Evolutionary conservation across 1,284 basidiomycete genomes (phyloP), one percentile per base, ranked within the genome.

Genomic region (Trametes hirsuta): DNA sequence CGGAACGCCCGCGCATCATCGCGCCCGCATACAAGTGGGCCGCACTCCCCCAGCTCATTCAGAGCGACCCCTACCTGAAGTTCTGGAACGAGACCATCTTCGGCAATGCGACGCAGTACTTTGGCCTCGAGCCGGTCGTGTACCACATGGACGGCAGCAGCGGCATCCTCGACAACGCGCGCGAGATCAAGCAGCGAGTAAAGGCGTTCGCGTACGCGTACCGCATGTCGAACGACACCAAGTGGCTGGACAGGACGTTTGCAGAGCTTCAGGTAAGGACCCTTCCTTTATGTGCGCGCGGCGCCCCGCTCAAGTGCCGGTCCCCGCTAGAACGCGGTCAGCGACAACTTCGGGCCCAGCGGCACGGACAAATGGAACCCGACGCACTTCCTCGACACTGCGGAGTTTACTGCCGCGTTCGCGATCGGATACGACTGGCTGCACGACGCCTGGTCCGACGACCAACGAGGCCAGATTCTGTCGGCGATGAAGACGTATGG

Each of bases 371-470:
- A 76, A 58, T 98, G 95, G 95, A 97, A 97, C 76, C 81, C 88
- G 2, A 65, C 54, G 4, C 97, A 99, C 79, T 99, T 98, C 87
- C 90, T 99, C 57, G 97, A 99, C 75, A 82, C 89, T 8, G 97
- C 90, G 18, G 97, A 99, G 75, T 84, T 98, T 71, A 89, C 87
- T 25, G 86, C 89, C 35, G 94, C 91, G 2, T 97, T 88, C 71
- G 95, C 85, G 39, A 92, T 97, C 68, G 97, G 89, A 1, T 99
- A 98, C 72, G 97, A 99, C 75, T 99, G 91, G 91, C 76, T 99
- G 57, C 91, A 97, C 76, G 90, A 96, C 58, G 81, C 85, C 53
- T 98, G 93, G 94, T 85, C 84, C 6, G 74, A 80, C 35, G 81
- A 85, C 4, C 93, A 97, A 77, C 88, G 87, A 71, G 77, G 74